Percentiles rank a stretch among this genome's conserved stretches.
These are phyloP conservation scores for Pulveroboletus frians DNA, from an alignment of 768 basidiomycete genomes.

Conservation along the genomic window DNA sequence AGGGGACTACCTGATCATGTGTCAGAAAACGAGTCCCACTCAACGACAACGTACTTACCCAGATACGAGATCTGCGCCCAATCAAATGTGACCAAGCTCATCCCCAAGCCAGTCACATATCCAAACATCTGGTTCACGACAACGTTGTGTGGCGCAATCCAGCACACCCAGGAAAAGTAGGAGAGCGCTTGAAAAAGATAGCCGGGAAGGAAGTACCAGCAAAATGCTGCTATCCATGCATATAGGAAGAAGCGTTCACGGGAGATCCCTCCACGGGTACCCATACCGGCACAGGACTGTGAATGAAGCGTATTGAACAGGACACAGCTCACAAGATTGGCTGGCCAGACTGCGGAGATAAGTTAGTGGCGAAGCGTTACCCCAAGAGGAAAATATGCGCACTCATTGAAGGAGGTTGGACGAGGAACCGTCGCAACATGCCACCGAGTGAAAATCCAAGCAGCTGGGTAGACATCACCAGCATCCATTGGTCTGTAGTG, in stretches of 20 bases:
- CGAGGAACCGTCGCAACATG: constrained; percentile 55
- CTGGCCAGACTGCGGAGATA: constrained; percentile 64
- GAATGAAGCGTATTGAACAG: constrained; percentile 73
- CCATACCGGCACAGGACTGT: constrained; percentile 41
- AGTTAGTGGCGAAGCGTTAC: constrained; percentile 2
- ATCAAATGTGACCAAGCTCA: constrained; percentile 77
- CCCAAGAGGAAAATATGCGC: constrained; percentile 7
- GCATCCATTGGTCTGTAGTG: constrained; percentile 48
- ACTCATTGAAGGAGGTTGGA: constrained; percentile 64
- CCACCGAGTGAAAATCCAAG: constrained; percentile 63
- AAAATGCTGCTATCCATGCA: constrained; percentile 30
- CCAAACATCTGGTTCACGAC: constrained; percentile 75
- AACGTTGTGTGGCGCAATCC: constrained; percentile 69
- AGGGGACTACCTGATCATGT: constrained; percentile 42
- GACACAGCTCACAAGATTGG: constrained; percentile 63
- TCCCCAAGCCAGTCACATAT: constrained; percentile 47
- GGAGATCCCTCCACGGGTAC: constrained; percentile 42
- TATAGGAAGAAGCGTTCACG: constrained; percentile 50
- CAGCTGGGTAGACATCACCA: constrained; percentile 68
- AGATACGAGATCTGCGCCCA: constrained; percentile 61
- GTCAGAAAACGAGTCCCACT: not conserved
- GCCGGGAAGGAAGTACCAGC: constrained; percentile 63
- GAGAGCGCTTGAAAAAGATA: constrained; percentile 65
- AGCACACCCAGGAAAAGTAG: constrained; percentile 56
- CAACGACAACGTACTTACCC: constrained; percentile 4